Evolutionary conservation across 177 flowering plant species (phyloP).

Genomic region (Telopea speciosissima): DNA sequence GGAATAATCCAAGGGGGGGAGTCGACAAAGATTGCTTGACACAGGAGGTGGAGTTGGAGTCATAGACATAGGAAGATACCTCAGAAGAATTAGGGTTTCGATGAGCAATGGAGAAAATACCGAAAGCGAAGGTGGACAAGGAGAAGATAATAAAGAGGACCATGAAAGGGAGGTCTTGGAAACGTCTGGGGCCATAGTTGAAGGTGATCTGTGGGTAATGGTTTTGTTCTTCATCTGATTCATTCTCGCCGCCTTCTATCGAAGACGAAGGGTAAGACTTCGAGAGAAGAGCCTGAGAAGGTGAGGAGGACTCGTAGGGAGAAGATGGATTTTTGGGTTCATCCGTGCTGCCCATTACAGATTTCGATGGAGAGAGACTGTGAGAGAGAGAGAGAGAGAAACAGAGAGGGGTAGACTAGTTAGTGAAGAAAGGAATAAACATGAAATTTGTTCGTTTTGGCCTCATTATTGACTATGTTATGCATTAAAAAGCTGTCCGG

Average conservation of each 20-base stretch:
- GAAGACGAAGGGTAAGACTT: constrained; percentile 26
- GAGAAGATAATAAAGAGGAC: constrained; percentile 58
- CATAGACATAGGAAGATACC: constrained; percentile 50
- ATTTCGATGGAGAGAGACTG: not conserved
- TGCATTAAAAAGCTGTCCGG: not conserved
- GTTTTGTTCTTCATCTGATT: constrained; percentile 28
- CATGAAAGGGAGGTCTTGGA: constrained; percentile 72
- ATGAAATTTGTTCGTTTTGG: not conserved
- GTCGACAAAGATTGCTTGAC: constrained; percentile 12
- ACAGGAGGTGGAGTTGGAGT: constrained; percentile 53
- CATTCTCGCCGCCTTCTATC: constrained; percentile 11
- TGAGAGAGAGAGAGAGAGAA: not conserved
- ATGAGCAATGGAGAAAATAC: constrained; percentile 60
- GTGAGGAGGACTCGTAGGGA: constrained; percentile 30
- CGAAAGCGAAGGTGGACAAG: constrained; percentile 68
- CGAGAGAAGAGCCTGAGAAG: constrained; percentile 55
- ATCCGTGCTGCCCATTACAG: not conserved
- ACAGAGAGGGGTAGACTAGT: no score
- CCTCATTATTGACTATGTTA: not conserved
- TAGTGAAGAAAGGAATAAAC: not conserved
- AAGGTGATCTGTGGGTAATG: constrained; percentile 74
- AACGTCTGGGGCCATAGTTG: constrained; percentile 55
- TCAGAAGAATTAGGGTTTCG: constrained; percentile 46
- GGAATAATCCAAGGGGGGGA: not conserved
- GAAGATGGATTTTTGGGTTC: constrained; percentile 5